Evolutionary conservation across 1,139 yeast genomes (phyloP).

Genomic region (Nakaseomyces kungkrabaensis): DNA sequence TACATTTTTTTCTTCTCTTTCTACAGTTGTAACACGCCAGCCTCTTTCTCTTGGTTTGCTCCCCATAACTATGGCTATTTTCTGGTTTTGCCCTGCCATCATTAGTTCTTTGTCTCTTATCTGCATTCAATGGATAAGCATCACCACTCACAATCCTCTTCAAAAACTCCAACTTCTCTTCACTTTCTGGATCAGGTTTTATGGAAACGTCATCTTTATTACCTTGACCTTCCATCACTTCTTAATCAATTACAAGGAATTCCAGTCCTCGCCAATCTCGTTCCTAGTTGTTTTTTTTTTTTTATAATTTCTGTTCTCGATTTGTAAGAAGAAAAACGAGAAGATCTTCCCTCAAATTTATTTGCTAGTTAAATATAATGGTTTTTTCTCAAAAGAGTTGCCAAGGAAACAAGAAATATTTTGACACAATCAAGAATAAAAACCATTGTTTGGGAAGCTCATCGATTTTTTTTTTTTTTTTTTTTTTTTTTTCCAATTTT

Average conservation of each 20-base stretch:
- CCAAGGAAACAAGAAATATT: not conserved
- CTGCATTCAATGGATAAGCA: not conserved
- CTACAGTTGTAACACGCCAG: conserved; percentile 30
- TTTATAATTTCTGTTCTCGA: not conserved
- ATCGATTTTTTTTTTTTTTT: not conserved
- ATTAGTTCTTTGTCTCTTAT: not conserved
- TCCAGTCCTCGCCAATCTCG: not conserved
- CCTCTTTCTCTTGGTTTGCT: conserved; percentile 12
- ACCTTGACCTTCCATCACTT: too few relatives aligned
- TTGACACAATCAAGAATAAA: not conserved
- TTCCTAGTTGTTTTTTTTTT: not conserved
- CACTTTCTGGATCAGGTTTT: not conserved
- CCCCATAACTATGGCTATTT: not conserved
- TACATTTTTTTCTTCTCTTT: conserved; percentile 39
- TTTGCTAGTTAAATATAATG: too few relatives aligned
- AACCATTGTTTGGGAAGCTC: not conserved
- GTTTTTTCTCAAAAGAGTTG: too few relatives aligned
- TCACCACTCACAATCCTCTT: not conserved
- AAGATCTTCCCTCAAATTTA: too few relatives aligned
- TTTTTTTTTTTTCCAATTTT: not conserved
- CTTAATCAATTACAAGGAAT: not conserved
- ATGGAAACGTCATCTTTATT: not conserved
- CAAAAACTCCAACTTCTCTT: not conserved
- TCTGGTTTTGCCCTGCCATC: not conserved
- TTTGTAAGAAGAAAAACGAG: too few relatives aligned